These are phyloP conservation scores for Rutstroemia sp. DNA, from an alignment of 2,329 filamentous ascomycete species.

Conservation along the genomic window DNA sequence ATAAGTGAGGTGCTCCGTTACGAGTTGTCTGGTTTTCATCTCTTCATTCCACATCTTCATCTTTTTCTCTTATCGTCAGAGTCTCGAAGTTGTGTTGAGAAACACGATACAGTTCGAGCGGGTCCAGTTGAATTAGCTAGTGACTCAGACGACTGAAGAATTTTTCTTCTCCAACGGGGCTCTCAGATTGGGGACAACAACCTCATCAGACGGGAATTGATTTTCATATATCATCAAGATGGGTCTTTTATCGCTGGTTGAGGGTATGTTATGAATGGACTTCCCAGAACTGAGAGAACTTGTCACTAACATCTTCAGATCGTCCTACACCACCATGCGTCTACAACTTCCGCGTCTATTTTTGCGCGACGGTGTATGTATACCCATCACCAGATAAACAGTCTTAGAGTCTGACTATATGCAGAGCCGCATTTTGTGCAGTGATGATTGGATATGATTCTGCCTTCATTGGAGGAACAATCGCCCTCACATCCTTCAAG, in stretches of 20 bases:
- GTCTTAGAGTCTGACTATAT: neutral
- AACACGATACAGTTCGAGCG: neutral
- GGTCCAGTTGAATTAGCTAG: neutral
- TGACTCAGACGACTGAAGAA: conserved; percentile 1
- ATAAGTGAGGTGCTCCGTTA: conserved; percentile 40
- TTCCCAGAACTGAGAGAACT: conserved; percentile 38
- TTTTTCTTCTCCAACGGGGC: conserved; percentile 1
- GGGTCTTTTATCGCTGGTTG: conserved; percentile 41
- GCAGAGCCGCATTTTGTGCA: conserved; percentile 45
- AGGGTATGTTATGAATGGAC: conserved; percentile 37
- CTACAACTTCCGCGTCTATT: conserved; percentile 22
- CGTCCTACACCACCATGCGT: conserved; percentile 22
- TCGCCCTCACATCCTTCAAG: conserved; percentile 21
- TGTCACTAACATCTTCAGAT: conserved; percentile 28
- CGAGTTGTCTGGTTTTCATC: conserved; percentile 40
- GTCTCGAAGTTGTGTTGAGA: neutral
- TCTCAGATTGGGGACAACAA: neutral
- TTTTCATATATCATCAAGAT: conserved; percentile 10
- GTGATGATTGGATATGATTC: conserved; percentile 36
- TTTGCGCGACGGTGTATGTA: conserved; percentile 17
- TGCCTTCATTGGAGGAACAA: conserved; percentile 21
- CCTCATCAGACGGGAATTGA: neutral
- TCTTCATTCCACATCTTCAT: neutral
- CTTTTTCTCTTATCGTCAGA: neutral
- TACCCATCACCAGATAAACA: conserved; percentile 9